A percentile compares a stretch with the other conserved stretches of the same genome.
Conservation (phyloP, 2,329 filamentous ascomycete genomes). For the Byssochlamys sp. region DNA sequence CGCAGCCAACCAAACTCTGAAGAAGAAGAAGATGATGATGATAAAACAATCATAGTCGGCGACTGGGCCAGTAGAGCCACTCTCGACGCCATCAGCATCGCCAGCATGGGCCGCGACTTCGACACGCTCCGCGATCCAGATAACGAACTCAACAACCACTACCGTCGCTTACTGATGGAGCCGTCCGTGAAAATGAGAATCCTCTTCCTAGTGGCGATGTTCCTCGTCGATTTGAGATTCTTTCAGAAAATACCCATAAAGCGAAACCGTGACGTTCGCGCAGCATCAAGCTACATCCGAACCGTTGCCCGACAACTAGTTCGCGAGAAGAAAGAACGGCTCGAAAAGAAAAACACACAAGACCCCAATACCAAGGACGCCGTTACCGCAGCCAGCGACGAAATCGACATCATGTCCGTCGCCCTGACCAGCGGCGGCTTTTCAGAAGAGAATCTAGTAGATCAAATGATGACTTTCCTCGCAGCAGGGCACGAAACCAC, state of each 20-base stretch:
- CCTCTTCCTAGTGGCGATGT: constrained; percentile 45
- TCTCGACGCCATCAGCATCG: constrained; percentile 65
- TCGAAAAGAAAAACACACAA: constrained; percentile 24
- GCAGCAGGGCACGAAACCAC: constrained; percentile 76
- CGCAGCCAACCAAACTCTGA: constrained; percentile 24
- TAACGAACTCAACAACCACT: constrained; percentile 45
- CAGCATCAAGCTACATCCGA: constrained; percentile 52
- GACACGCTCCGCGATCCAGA: constrained; percentile 52
- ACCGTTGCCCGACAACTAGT: constrained; percentile 60
- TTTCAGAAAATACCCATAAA: constrained; percentile 57
- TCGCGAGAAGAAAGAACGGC: constrained; percentile 53
- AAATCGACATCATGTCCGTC: constrained; percentile 69
- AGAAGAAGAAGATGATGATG: background rate
- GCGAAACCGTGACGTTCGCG: constrained; percentile 56
- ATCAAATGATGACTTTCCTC: constrained; percentile 85
- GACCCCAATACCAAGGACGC: constrained; percentile 2
- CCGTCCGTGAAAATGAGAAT: constrained; percentile 25
- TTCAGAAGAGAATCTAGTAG: constrained; percentile 67
- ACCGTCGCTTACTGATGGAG: constrained; percentile 16
- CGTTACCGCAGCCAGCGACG: constrained; percentile 13
- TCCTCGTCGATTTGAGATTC: constrained; percentile 57
- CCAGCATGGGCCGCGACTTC: constrained; percentile 64
- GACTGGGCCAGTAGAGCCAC: constrained; percentile 59
- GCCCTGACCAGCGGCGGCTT: constrained; percentile 69
- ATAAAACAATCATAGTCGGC: constrained; percentile 46